A percentile compares a stretch with the other conserved stretches of the same genome.
phyloP scores from a whole-genome alignment of 1,139 yeast genomes.

The Arxiozyma slooffiae region DNA sequence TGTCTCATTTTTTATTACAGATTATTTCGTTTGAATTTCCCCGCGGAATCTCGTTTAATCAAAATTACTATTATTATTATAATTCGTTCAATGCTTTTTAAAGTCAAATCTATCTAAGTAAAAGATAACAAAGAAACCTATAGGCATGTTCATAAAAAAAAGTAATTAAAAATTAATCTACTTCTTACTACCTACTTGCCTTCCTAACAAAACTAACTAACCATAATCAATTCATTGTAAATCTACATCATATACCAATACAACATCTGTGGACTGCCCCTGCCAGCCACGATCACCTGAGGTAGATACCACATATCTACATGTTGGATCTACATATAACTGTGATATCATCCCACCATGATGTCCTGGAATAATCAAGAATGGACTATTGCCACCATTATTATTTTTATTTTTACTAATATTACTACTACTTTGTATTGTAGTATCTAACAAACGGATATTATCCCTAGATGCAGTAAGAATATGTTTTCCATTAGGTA shows the following conservation, averaged over 20 bases:
- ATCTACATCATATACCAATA: slow-evolving; percentile 66
- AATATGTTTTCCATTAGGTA: slow-evolving; percentile 73
- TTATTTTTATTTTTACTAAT: too few relatives aligned
- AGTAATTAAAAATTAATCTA: too few relatives aligned
- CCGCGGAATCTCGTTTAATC: not conserved
- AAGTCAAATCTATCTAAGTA: not conserved
- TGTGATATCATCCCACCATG: slow-evolving; percentile 62
- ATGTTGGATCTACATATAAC: slow-evolving; percentile 71
- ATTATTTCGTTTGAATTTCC: not conserved
- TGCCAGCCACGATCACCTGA: slow-evolving; percentile 97
- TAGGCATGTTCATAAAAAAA: not conserved
- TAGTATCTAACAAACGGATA: slow-evolving; percentile 62
- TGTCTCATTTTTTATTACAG: not conserved
- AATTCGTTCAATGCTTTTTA: not conserved
- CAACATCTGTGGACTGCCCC: slow-evolving; percentile 67
- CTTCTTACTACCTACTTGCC: not conserved
- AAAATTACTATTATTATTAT: too few relatives aligned
- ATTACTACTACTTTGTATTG: slow-evolving; percentile 24
- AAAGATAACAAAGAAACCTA: not conserved
- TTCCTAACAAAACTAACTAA: too few relatives aligned
- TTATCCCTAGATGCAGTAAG: slow-evolving; percentile 88
- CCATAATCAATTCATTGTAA: slow-evolving; percentile 12
- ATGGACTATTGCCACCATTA: slow-evolving; percentile 36
- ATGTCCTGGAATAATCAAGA: slow-evolving; percentile 51
- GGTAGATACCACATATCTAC: slow-evolving; percentile 78